phyloP scores from a whole-genome alignment of 768 basidiomycete genomes.

The Russula sp. region DNA sequence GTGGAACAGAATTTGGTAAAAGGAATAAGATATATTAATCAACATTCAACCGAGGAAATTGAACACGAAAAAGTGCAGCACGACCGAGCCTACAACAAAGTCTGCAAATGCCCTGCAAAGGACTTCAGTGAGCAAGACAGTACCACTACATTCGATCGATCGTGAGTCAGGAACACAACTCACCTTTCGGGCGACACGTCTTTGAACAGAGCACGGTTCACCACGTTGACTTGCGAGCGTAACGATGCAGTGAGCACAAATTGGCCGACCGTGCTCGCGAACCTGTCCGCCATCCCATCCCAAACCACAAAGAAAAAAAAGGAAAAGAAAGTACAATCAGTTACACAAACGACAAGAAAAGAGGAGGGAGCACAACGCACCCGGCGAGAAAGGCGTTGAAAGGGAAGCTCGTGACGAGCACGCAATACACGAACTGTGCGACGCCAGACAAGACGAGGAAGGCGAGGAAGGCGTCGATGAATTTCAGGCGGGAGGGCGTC shows the following conservation, averaged over 20 bases:
- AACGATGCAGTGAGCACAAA: conserved; percentile 93
- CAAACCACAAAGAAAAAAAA: neutral
- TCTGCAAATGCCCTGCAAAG: conserved; percentile 85
- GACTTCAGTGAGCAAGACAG: neutral
- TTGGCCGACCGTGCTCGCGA: conserved; percentile 89
- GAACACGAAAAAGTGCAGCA: conserved; percentile 97
- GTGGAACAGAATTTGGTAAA: neutral
- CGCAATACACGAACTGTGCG: conserved; percentile 85
- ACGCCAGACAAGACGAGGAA: conserved; percentile 91
- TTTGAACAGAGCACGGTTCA: conserved; percentile 76
- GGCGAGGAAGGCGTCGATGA: conserved; percentile 87
- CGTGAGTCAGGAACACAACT: conserved; percentile 24
- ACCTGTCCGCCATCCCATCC: conserved; percentile 40
- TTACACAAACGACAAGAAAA: neutral
- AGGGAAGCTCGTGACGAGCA: conserved; percentile 87
- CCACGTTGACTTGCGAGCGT: conserved; percentile 86
- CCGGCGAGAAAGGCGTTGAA: conserved; percentile 97
- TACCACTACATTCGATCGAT: neutral
- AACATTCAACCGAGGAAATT: conserved; percentile 82
- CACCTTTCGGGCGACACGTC: conserved; percentile 91
- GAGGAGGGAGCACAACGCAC: conserved; percentile 40
- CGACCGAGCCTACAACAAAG: conserved; percentile 89
- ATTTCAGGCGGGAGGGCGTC: conserved; percentile 81
- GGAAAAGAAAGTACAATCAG: neutral
- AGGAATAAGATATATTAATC: neutral